Base-by-base conservation (phyloP, 176 grass and related monocot genomes). In the bread wheat (Triticum aestivum) region DNA sequence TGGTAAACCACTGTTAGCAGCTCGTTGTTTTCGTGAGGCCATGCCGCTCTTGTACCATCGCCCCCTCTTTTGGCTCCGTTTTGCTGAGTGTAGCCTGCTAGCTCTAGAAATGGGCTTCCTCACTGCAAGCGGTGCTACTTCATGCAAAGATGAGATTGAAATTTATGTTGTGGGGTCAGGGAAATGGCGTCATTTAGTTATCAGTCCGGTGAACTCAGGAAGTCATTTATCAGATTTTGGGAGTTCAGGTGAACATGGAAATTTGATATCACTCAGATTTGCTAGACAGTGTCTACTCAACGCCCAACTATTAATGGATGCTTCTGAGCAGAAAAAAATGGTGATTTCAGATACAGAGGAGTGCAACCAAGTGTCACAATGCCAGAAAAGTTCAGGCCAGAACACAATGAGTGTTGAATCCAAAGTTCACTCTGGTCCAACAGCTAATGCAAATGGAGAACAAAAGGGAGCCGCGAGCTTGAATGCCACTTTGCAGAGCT, bases 31-130 rank as follows among this genome's bases (percentile, higher is more conserved):
- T 90, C 89, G 76, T 81, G 88, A 95, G 82, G 86, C 93, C 13
- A 65, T 90, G 73, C 85, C 84, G 15, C 86, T 98, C 63, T 93
- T 95, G 67, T 88, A 80, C 75, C 79, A 89, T 12, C 83, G 74
- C 12, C 87, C 95, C 63, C 84, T 98, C 84, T 90, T 98, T 79
- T 98, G 95, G 95, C 92, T 98, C 44, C 91, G 95, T 29, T 95
- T 98, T 85, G 90, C 95, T 1, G 95, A 98, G 80, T 98, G 95
- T 87, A 88, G 91, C 52, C 78, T 98, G 51, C 80, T 92, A 82
- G 91, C 93, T 80, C 73, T 95, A 61, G 93, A 92, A 75, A 95
- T 80, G 87, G 93, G 95, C 45, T 63, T 95, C 61, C 82, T 93
- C 32, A 82, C 62, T 82, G 79, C 81, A 87, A 69, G 69, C 26